phyloP scores from a whole-genome alignment of 1,284 basidiomycete genomes.

The Takashimella koratensis region DNA sequence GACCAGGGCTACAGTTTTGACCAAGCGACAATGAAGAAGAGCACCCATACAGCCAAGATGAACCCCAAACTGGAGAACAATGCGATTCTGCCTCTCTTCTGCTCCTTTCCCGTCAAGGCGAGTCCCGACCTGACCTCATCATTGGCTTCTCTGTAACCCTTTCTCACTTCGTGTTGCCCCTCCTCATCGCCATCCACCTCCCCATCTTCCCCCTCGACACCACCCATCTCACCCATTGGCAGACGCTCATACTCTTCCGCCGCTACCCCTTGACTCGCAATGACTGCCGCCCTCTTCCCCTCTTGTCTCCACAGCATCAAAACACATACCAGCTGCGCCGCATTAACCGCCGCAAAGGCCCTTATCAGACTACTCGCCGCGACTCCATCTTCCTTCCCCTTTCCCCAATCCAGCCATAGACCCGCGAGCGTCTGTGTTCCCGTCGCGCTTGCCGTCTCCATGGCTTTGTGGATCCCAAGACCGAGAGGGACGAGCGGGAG shows the following conservation, averaged over 20 bases:
- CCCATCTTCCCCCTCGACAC: slow-evolving; percentile 9
- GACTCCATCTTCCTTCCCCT: slow-evolving; percentile 37
- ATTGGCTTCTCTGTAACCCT: not conserved
- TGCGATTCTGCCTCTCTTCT: slow-evolving; percentile 11
- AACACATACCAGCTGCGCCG: slow-evolving; percentile 58
- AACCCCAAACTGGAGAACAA: slow-evolving; percentile 47
- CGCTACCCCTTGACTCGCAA: slow-evolving; percentile 38
- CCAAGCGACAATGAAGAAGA: slow-evolving; percentile 61
- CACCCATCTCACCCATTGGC: slow-evolving; percentile 7
- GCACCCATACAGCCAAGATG: slow-evolving; percentile 60
- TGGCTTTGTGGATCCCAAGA: slow-evolving; percentile 70
- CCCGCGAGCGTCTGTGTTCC: slow-evolving; percentile 68
- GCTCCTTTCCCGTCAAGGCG: slow-evolving; percentile 17
- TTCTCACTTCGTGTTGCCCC: slow-evolving; percentile 1
- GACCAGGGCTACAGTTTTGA: slow-evolving; percentile 13
- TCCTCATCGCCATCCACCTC: slow-evolving; percentile 15
- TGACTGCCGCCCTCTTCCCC: slow-evolving; percentile 2
- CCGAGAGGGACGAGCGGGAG: slow-evolving; percentile 70
- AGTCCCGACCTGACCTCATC: slow-evolving; percentile 14
- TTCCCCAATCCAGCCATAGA: slow-evolving; percentile 56
- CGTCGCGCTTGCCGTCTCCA: slow-evolving; percentile 68
- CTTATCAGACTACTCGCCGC: slow-evolving; percentile 56
- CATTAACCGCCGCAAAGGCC: slow-evolving; percentile 59
- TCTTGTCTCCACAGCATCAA: slow-evolving; percentile 55
- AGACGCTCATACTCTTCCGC: slow-evolving; percentile 23